Evolutionary conservation across 768 basidiomycete species (phyloP).

Genomic region (Pulveroboletus frians): DNA sequence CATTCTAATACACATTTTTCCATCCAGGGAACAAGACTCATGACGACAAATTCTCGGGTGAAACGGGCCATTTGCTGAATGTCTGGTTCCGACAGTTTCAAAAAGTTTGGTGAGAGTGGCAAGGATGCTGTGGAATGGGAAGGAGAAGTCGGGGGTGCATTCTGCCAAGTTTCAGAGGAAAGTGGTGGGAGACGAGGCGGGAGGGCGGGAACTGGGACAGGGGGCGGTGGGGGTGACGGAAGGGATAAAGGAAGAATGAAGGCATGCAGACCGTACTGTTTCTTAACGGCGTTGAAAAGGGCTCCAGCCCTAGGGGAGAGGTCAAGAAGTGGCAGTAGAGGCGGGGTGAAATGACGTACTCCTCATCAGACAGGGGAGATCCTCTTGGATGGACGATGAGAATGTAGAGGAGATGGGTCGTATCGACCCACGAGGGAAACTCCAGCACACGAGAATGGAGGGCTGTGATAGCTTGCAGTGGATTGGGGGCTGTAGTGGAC

Average conservation of each 20-base stretch:
- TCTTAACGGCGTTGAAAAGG: slow-evolving; percentile 82
- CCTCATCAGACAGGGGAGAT: slow-evolving; percentile 70
- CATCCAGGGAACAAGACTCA: slow-evolving; percentile 95
- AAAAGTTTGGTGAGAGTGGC: slow-evolving; percentile 21
- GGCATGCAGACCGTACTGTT: slow-evolving; percentile 75
- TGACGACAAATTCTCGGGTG: slow-evolving; percentile 80
- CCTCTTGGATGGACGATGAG: slow-evolving; percentile 71
- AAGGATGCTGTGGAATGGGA: not conserved
- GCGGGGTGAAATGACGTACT: slow-evolving; percentile 47
- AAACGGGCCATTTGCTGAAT: slow-evolving; percentile 72
- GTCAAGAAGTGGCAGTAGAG: slow-evolving; percentile 8
- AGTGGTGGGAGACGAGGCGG: slow-evolving; percentile 64
- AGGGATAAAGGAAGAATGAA: slow-evolving; percentile 63
- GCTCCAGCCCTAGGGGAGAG: slow-evolving; percentile 56
- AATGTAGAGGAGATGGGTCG: slow-evolving; percentile 63
- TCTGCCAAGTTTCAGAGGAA: slow-evolving; percentile 20
- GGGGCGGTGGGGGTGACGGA: slow-evolving; percentile 57
- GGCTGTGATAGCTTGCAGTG: slow-evolving; percentile 70
- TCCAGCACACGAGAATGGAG: slow-evolving; percentile 64
- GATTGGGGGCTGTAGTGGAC: slow-evolving; percentile 77
- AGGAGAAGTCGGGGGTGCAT: slow-evolving; percentile 7
- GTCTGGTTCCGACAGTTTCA: slow-evolving; percentile 64
- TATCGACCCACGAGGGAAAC: slow-evolving; percentile 79
- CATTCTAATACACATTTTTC: slow-evolving; percentile 89
- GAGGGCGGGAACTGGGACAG: slow-evolving; percentile 61